Percentiles rank a stretch among this genome's conserved stretches.
These are phyloP conservation scores for Fusarium sp. DNA, from an alignment of 2,329 filamentous ascomycete genomes.

Conservation along the genomic window DNA sequence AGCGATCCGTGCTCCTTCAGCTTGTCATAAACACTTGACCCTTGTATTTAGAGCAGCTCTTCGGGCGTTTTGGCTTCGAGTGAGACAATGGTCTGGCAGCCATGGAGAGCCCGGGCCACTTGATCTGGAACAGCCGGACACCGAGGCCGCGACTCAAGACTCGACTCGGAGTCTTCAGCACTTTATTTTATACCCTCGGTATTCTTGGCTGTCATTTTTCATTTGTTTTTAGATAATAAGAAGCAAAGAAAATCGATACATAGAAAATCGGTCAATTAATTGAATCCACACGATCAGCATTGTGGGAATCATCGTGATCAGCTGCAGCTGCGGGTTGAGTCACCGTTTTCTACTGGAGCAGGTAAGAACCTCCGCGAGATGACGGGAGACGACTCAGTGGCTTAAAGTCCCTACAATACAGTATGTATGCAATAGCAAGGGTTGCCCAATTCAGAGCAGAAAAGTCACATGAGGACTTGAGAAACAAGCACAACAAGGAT, in stretches of 20 bases:
- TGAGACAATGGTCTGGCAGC: slow-evolving; percentile 45
- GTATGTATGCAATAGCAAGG: neutral
- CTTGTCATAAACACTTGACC: slow-evolving; percentile 2
- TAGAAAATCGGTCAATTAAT: neutral
- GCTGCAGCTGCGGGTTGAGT: neutral
- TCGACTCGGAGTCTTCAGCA: slow-evolving; percentile 4
- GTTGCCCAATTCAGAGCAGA: neutral
- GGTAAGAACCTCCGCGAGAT: slow-evolving; percentile 23
- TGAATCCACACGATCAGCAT: slow-evolving; percentile 12
- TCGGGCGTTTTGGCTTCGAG: slow-evolving; percentile 28
- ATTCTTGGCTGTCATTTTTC: neutral
- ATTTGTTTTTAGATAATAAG: neutral
- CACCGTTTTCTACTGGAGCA: slow-evolving; percentile 31
- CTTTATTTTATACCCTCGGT: neutral
- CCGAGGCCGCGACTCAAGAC: neutral
- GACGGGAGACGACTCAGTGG: slow-evolving; percentile 1
- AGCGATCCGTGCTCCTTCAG: slow-evolving; percentile 2
- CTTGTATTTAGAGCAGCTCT: slow-evolving; percentile 13
- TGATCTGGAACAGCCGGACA: slow-evolving; percentile 8
- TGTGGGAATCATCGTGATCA: slow-evolving; percentile 26
- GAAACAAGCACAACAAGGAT: neutral
- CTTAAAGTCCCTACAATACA: neutral
- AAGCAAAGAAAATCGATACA: neutral
- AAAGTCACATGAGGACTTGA: slow-evolving; percentile 19
- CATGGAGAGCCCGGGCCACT: slow-evolving; percentile 26